Conservation (phyloP, 768 basidiomycete genomes). For the Mycena belliarum region DNA sequence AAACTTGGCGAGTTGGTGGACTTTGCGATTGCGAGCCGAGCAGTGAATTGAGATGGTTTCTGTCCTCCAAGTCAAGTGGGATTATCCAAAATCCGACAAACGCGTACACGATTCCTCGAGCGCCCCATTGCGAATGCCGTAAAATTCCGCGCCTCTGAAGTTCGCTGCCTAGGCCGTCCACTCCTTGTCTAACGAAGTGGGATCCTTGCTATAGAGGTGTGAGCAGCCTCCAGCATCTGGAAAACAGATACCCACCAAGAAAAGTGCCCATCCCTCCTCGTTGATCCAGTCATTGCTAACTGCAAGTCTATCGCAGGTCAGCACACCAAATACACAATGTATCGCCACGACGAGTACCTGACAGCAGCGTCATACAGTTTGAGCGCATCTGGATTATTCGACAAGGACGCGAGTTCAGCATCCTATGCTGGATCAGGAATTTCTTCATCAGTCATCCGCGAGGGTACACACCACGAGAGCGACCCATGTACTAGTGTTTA, state of each 20-base stretch:
- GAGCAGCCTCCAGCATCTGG: neutral
- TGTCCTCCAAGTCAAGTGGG: conserved; percentile 22
- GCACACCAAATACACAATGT: neutral
- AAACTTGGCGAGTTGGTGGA: conserved; percentile 54
- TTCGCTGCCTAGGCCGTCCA: conserved; percentile 67
- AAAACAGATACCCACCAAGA: conserved; percentile 43
- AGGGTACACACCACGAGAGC: conserved; percentile 52
- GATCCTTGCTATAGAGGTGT: conserved; percentile 55
- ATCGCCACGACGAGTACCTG: too few species aligned
- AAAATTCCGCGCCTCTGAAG: conserved; percentile 67
- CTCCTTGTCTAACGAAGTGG: conserved; percentile 65
- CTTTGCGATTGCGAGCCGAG: conserved; percentile 47
- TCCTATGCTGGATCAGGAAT: conserved; percentile 41
- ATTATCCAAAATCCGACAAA: neutral
- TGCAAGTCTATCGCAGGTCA: conserved; percentile 45
- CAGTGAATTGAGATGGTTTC: conserved; percentile 50
- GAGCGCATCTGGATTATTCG: conserved; percentile 57
- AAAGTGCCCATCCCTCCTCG: conserved; percentile 72
- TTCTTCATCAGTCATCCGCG: conserved; percentile 20
- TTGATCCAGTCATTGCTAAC: conserved; percentile 69
- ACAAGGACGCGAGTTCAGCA: conserved; percentile 66
- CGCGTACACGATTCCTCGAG: conserved; percentile 68
- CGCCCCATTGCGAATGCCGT: conserved; percentile 72
- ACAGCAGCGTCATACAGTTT: conserved; percentile 71
- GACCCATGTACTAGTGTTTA: conserved; percentile 69